phyloP scores from a whole-genome alignment of 2,329 filamentous ascomycete species.

The Sarocladiaceae sp. region DNA sequence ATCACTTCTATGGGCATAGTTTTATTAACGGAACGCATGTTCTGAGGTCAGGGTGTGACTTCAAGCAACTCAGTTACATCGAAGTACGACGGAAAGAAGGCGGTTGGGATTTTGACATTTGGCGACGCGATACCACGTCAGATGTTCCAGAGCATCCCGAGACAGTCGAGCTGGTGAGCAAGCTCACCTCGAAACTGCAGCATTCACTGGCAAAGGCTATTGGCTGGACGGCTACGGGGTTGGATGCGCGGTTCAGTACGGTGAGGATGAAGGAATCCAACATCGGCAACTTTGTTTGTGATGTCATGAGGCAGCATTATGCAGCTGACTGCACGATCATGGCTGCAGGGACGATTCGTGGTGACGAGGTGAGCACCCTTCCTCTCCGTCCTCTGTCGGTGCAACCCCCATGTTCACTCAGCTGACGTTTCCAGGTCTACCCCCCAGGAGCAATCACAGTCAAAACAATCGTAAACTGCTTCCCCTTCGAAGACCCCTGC shows the following conservation, averaged over 20 bases:
- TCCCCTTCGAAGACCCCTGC: constrained; percentile 88
- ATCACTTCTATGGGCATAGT: constrained; percentile 81
- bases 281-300: constrained; percentile 85
- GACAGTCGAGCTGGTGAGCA: constrained; percentile 59
- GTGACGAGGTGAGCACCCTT: constrained; percentile 34
- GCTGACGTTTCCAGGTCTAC: constrained; percentile 59
- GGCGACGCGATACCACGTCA: constrained; percentile 67
- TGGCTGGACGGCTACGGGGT: constrained; percentile 74
- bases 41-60: constrained; percentile 84
- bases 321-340: constrained; percentile 77
- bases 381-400: neutral
- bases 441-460: constrained; percentile 72
- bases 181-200: constrained; percentile 69
- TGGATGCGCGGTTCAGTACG: constrained; percentile 83
- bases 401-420: neutral
- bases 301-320: constrained; percentile 85
- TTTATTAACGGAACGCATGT: constrained; percentile 77
- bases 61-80: constrained; percentile 87
- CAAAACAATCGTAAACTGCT: constrained; percentile 83
- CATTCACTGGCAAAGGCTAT: constrained; percentile 77
- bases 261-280: constrained; percentile 77
- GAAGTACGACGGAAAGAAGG: constrained; percentile 55
- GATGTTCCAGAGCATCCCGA: constrained; percentile 59
- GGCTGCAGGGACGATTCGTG: constrained; percentile 80
- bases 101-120: constrained; percentile 77